phyloP scores from a whole-genome alignment of 2,329 filamentous ascomycete species.

The Alternaria gansuensis region DNA sequence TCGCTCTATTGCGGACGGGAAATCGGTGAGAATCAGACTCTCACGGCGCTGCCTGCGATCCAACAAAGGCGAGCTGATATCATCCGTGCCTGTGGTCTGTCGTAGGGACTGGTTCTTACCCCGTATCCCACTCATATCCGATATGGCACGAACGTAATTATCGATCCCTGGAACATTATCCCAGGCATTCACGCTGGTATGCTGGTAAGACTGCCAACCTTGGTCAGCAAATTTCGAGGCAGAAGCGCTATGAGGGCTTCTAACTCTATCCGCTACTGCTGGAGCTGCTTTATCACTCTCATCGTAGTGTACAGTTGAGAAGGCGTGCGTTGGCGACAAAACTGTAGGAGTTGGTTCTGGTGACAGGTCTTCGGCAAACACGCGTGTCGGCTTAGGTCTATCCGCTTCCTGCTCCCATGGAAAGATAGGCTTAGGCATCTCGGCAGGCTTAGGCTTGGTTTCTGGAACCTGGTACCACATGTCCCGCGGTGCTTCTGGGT shows the following conservation, averaged over 20 bases:
- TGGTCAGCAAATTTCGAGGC: conserved; percentile 56
- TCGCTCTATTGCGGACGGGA: conserved; percentile 81
- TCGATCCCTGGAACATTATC: conserved; percentile 90
- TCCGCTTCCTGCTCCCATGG: conserved; percentile 83
- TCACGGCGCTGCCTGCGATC: conserved; percentile 55
- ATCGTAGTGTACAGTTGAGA: conserved; percentile 46
- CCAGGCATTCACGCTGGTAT: conserved; percentile 79
- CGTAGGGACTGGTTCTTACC: conserved; percentile 56
- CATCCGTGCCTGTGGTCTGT: conserved; percentile 36
- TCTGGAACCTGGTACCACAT: conserved; percentile 88
- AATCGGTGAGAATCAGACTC: conserved; percentile 81
- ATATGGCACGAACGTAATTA: conserved; percentile 80
- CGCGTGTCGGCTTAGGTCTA: conserved; percentile 69
- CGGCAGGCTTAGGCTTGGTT: conserved; percentile 63
- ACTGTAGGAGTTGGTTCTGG: conserved; percentile 50
- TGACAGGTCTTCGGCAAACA: conserved; percentile 68
- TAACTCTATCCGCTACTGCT: conserved; percentile 24
- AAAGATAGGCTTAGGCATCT: conserved; percentile 76
- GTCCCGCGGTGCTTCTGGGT: conserved; percentile 83
- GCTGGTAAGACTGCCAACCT: conserved; percentile 77
- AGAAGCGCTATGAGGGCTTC: conserved; percentile 28
- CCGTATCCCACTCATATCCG: conserved; percentile 67
- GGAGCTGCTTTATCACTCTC: conserved; percentile 22
- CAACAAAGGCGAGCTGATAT: conserved; percentile 47
- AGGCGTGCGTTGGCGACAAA: conserved; percentile 34